Evolutionary conservation across 805 yeast genomes (phyloP).

Genomic region (Clavispora phyllophila): DNA sequence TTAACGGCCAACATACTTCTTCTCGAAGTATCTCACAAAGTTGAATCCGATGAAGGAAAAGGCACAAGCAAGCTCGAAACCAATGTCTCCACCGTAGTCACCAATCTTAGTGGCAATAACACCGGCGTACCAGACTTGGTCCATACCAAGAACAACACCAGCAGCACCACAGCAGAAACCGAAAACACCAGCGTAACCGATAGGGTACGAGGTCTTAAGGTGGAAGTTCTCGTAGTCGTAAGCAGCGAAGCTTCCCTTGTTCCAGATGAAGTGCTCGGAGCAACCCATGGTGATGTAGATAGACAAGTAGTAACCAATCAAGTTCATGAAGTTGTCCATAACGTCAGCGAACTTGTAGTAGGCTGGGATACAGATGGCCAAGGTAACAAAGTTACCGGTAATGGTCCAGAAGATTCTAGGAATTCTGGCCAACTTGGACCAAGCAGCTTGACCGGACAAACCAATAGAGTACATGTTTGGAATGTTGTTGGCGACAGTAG

Average conservation of each 20-base stretch:
- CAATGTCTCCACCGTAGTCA: conserved; percentile 74
- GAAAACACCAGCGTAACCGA: conserved; percentile 71
- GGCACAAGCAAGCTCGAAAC: conserved; percentile 69
- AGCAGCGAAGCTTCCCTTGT: conserved; percentile 51
- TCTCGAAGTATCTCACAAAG: conserved; percentile 57
- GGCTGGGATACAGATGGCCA: conserved; percentile 88
- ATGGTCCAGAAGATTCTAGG: conserved; percentile 86
- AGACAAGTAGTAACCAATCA: conserved; percentile 87
- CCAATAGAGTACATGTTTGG: conserved; percentile 93
- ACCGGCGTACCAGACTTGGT: conserved; percentile 80
- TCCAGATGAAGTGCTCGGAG: conserved; percentile 82
- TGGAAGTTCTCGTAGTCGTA: conserved; percentile 63
- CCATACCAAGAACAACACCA: conserved; percentile 86
- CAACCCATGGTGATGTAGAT: conserved; percentile 71
- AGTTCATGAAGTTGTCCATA: conserved; percentile 83
- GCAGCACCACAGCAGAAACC: conserved; percentile 81
- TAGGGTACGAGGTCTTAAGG: conserved; percentile 55
- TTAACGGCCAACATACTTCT: conserved; percentile 54
- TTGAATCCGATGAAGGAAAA: conserved; percentile 64
- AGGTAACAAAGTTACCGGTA: conserved; percentile 65
- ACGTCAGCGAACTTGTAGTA: conserved; percentile 67
- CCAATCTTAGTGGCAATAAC: conserved; percentile 61
- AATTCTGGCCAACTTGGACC: conserved; percentile 66
- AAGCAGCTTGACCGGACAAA: conserved; percentile 78
- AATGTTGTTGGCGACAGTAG: conserved; percentile 86